phyloP scores from a whole-genome alignment of 345 rosid species.

The Durio zibethinus region DNA sequence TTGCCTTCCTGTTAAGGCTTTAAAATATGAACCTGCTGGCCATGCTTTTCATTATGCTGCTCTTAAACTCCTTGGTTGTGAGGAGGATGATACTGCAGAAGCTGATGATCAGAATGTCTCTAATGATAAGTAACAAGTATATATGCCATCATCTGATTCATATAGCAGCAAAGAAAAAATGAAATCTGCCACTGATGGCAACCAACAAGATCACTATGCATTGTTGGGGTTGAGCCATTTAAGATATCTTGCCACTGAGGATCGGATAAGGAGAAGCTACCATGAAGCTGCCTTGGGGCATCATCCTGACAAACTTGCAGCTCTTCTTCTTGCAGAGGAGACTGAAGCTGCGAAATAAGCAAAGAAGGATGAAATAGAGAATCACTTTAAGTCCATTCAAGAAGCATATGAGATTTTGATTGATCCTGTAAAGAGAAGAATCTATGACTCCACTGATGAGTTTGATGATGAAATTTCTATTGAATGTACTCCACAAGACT shows the following conservation, averaged over 20 bases:
- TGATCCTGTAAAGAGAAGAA: conserved; percentile 86
- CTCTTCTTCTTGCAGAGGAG: conserved; percentile 81
- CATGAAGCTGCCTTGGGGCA: conserved; percentile 91
- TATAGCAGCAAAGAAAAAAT: conserved; percentile 82
- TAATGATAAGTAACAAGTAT: conserved; percentile 57
- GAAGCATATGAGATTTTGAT: conserved; percentile 91
- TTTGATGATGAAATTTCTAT: conserved; percentile 95
- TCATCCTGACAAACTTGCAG: conserved; percentile 94
- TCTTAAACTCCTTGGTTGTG: conserved; percentile 74
- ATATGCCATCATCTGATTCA: conserved; percentile 67
- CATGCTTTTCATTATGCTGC: conserved; percentile 85
- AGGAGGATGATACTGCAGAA: conserved; percentile 42
- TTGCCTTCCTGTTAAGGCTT: conserved; percentile 77
- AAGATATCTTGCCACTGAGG: conserved; percentile 97
- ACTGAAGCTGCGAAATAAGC: conserved; percentile 90
- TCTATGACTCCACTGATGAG: conserved; percentile 93
- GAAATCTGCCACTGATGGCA: conserved; percentile 66
- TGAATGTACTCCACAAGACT: conserved; percentile 83
- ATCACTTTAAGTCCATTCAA: conserved; percentile 81
- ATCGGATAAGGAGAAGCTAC: conserved; percentile 86
- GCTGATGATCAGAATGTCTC: conserved; percentile 50
- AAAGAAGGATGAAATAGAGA: conserved; percentile 89
- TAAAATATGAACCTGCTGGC: conserved; percentile 86
- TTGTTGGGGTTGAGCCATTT: conserved; percentile 85
- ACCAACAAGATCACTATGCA: conserved; percentile 93